Evolutionary conservation across 805 yeast genomes (phyloP), one percentile per base, ranked within the genome.

Genomic region (Candida caryicola): DNA sequence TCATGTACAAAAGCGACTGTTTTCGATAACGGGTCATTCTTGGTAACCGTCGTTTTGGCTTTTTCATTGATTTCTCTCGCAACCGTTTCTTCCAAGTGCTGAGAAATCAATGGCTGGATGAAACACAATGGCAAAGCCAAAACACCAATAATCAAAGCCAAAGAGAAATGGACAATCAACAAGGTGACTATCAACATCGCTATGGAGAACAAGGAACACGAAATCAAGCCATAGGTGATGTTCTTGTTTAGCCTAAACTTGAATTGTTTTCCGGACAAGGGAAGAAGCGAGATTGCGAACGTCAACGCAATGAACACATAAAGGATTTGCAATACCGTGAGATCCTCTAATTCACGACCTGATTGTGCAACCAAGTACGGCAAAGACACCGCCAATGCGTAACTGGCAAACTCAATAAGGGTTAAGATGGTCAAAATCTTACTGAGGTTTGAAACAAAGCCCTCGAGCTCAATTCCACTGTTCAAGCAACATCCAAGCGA

Each of bases 111-210:
- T 34, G 50, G 75, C 32, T 69, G 68, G 3, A 85, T 64, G 48
- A 82, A 76, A 0, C 85, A 81, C 56, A 91, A 64, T 7, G 97
- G 95, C n/a, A 80, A 64, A 2, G 85, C 77, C n/a, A 77, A 55
- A 1, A 87, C 37, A 0, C 95, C 91, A 40, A 90, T 67, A 4
- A 72, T 53, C 35, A 86, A 71, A 0, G 96, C 86, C 43, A 93
- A 69, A 1, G 97, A 73, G 57, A 90, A 93, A 62, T 93, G 89
- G 17, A 91, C 73, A 45, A 89, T 88, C 37, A 91, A 65, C 29
- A 89, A 64, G 0, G 95, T 78, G 6, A 87, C 77, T 29, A 89
- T 69, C 23, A 81, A 70, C 54, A 88, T 71, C 23, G 95, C 81
- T 36, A 84, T 78, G 45, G 55, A 59, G 43, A 66, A 66, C 34